These are phyloP conservation scores for Eucalyptus tenuipes DNA, from an alignment of 345 rosid genomes.

Conservation along the genomic window DNA sequence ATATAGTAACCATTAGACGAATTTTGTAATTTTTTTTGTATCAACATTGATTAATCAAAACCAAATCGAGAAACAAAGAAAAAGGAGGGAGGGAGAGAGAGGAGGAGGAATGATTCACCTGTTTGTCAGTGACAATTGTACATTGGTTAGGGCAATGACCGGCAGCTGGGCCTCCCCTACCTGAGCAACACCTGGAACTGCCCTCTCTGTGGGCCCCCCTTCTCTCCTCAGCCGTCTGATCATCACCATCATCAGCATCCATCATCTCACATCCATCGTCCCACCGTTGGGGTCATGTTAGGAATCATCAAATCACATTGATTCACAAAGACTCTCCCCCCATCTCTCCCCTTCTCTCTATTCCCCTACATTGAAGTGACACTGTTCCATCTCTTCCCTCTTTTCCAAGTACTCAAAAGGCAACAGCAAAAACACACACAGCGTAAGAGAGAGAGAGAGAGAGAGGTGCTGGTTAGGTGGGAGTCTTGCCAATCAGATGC, in stretches of 20 bases:
- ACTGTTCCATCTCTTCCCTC: not conserved
- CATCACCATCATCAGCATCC: not conserved
- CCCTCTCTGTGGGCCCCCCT: conserved; percentile 24
- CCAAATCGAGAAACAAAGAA: not conserved
- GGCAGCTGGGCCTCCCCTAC: conserved; percentile 46
- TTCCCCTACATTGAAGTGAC: not conserved
- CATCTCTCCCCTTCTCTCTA: not conserved
- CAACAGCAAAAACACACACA: not conserved
- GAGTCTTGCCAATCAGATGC: conserved; percentile 1
- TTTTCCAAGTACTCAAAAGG: not conserved
- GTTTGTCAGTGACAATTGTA: conserved; percentile 62
- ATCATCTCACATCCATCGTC: not conserved
- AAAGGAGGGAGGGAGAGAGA: not conserved
- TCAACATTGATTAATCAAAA: not conserved
- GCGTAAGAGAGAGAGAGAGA: not conserved
- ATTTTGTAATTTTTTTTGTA: not conserved
- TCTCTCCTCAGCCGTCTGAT: not conserved
- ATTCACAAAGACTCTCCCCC: not conserved
- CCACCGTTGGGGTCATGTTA: not conserved
- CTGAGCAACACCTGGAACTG: conserved; percentile 70
- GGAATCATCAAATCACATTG: not conserved
- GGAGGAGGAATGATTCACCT: conserved; percentile 54
- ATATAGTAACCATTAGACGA: not conserved
- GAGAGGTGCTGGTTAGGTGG: conserved; percentile 17
- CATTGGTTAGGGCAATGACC: conserved; percentile 52